These are phyloP conservation scores for Hexamita inflata DNA, from an alignment of 208 protist genomes.

Conservation along the genomic window DNA sequence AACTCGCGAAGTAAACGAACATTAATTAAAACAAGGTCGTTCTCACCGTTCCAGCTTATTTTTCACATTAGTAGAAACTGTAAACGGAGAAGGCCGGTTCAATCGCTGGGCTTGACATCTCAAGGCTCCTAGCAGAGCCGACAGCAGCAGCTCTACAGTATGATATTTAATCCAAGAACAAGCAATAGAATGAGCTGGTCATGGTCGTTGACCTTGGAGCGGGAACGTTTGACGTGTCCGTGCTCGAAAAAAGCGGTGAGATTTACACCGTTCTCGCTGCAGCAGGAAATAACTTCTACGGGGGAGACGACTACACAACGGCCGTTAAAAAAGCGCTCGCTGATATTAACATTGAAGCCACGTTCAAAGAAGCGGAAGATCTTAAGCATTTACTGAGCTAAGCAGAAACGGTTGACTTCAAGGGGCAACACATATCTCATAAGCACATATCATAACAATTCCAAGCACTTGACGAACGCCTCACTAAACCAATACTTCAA, in stretches of 20 bases:
- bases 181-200: conserved; percentile 5
- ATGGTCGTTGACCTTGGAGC: no score
- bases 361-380: no score
- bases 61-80: conserved; percentile 36
- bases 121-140: conserved; percentile 39
- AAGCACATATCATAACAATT: no score
- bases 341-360: no score
- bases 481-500: conserved; percentile 66
- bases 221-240: conserved; percentile 41
- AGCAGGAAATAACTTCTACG: conserved; percentile 28
- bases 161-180: background rate
- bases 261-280: conserved; percentile 33
- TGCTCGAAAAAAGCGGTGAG: conserved; percentile 18
- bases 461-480: conserved; percentile 81
- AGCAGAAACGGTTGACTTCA: no score
- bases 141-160: conserved; percentile 43
- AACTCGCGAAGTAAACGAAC: background rate
- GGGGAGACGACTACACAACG: conserved; percentile 37
- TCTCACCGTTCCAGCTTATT: conserved; percentile 37
- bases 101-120: conserved; percentile 34
- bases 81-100: conserved; percentile 30
- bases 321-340: conserved; percentile 9
- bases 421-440: no score
- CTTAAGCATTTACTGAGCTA: no score
- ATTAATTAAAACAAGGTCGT: conserved; percentile 16